These are phyloP conservation scores for Raffaelea albimanens DNA, from an alignment of 2,329 filamentous ascomycete genomes.

Conservation along the genomic window DNA sequence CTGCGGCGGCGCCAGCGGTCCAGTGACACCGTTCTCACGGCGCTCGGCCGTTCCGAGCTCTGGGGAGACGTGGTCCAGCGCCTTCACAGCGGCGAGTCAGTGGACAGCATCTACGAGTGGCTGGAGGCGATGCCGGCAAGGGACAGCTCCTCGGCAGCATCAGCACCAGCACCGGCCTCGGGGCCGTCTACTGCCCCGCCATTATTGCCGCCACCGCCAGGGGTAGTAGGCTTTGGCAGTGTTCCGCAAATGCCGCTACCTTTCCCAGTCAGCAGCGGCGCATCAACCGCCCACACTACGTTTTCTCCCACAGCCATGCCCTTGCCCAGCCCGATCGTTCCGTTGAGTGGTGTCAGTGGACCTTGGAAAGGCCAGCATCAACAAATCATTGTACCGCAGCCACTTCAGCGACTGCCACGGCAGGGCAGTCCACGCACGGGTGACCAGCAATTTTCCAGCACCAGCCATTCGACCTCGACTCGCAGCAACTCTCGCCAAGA, in stretches of 20 bases:
- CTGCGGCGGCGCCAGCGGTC: constrained; percentile 44
- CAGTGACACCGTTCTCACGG: constrained; percentile 45
- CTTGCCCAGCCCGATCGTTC: constrained; percentile 21
- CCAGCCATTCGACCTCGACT: constrained; percentile 35
- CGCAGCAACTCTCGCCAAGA: constrained; percentile 38
- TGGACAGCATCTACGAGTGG: constrained; percentile 48
- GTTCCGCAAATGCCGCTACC: constrained; percentile 20
- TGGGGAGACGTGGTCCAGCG: constrained; percentile 46
- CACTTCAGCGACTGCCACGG: not conserved
- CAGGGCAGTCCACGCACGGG: constrained; percentile 18
- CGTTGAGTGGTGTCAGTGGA: constrained; percentile 18
- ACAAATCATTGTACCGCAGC: not conserved
- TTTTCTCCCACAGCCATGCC: constrained; percentile 21
- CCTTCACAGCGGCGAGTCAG: constrained; percentile 41
- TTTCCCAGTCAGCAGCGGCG: no score
- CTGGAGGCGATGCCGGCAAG: constrained; percentile 19
- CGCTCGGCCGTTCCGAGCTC: constrained; percentile 39
- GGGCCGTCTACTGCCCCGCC: no score
- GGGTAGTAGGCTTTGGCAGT: no score
- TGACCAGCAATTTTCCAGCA: constrained; percentile 28
- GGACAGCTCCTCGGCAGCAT: constrained; percentile 10
- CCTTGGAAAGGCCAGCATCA: not conserved
- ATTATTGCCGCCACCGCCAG: constrained; percentile 18
- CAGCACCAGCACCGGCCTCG: no score
- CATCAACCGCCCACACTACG: no score